A percentile compares a stretch with the other conserved stretches of the same genome.
Evolutionary conservation across 2,329 filamentous ascomycete species (phyloP).

Genomic region (Blumeriella jaapii): DNA sequence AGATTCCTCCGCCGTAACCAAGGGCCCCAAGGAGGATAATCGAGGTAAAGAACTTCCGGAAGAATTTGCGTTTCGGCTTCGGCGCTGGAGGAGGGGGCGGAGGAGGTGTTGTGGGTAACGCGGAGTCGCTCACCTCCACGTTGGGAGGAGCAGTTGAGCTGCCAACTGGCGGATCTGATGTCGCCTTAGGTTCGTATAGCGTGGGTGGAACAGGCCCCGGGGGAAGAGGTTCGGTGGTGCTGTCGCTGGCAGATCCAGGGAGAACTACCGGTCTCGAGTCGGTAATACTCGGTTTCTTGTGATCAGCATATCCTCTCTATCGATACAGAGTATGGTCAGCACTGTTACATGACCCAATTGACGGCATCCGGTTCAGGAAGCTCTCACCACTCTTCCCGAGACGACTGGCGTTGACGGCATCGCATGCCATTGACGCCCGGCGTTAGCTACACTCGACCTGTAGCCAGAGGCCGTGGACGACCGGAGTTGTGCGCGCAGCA

Average conservation of each 20-base stretch:
- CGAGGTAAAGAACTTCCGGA: constrained; percentile 66
- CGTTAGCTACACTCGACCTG: constrained; percentile 40
- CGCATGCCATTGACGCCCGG: constrained; percentile 47
- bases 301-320: constrained; percentile 46
- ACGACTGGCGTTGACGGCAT: constrained; percentile 30
- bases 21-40: constrained; percentile 65
- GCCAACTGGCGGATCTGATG: constrained; percentile 27
- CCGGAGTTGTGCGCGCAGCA: constrained; percentile 59
- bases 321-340: constrained; percentile 15
- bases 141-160: constrained; percentile 36
- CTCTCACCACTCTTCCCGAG: constrained; percentile 28
- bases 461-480: constrained; percentile 48
- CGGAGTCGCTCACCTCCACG: constrained; percentile 35
- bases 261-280: constrained; percentile 39
- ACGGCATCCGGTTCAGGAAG: constrained; percentile 7
- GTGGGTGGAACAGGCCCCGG: constrained; percentile 21
- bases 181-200: constrained; percentile 7
- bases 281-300: constrained; percentile 38
- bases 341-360: constrained; percentile 11
- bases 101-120: constrained; percentile 27
- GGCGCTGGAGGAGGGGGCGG: constrained; percentile 30
- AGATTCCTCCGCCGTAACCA: constrained; percentile 79
- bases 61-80: constrained; percentile 50
- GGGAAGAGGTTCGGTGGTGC: constrained; percentile 29
- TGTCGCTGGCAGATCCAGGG: constrained; percentile 34